These are phyloP conservation scores for Parascedosporium putredinis DNA, from an alignment of 2,329 filamentous ascomycete species.

Conservation along the genomic window DNA sequence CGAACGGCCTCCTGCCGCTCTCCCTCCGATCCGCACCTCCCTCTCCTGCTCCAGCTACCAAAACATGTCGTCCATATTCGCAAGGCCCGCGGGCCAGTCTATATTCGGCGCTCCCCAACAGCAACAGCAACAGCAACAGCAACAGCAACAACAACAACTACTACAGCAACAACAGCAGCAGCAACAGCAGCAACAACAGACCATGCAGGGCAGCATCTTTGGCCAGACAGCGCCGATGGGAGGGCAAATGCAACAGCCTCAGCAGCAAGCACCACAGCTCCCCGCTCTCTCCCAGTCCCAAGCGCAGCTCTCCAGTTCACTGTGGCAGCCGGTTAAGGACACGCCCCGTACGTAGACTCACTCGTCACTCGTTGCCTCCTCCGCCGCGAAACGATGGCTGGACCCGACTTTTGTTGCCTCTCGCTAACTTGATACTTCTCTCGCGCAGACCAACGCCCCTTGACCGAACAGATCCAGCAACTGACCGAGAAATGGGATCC, in stretches of 20 bases:
- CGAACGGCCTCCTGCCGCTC: background rate
- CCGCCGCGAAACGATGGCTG: too few relatives aligned
- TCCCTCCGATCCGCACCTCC: background rate
- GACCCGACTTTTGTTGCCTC: too few relatives aligned
- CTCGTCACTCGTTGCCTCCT: background rate
- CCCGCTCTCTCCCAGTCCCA: constrained; percentile 32
- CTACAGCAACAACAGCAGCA: constrained; percentile 6
- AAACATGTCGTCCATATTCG: constrained; percentile 10
- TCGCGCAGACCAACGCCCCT: constrained; percentile 53
- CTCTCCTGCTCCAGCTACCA: background rate
- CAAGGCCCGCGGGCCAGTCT: constrained; percentile 6
- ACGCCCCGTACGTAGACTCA: constrained; percentile 34
- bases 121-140: constrained; percentile 5
- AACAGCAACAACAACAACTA: too few relatives aligned
- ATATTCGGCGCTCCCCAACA: constrained; percentile 6
- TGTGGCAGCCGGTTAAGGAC: constrained; percentile 43
- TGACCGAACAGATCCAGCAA: constrained; percentile 62
- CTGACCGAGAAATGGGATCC: constrained; percentile 69
- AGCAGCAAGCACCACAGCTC: constrained; percentile 31
- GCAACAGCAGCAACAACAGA: constrained; percentile 8
- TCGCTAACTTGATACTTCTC: constrained; percentile 5
- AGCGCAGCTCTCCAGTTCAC: constrained; percentile 36
- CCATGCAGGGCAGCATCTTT: constrained; percentile 15
- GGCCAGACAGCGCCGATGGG: constrained; percentile 15
- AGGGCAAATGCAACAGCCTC: constrained; percentile 29